phyloP scores from a whole-genome alignment of 1,284 basidiomycete genomes.

The Tremellales sp. region DNA sequence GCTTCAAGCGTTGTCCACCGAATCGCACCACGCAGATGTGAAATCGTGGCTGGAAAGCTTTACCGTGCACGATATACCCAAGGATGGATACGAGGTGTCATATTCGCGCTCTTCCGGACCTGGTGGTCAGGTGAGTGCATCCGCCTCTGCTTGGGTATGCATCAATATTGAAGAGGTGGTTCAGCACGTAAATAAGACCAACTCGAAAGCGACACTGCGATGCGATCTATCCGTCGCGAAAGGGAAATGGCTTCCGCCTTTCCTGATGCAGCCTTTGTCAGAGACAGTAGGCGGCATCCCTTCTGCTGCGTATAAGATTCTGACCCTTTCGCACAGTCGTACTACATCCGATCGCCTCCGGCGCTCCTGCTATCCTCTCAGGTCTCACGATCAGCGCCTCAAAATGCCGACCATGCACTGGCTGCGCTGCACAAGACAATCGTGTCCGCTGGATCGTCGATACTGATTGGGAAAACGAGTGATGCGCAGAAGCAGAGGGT shows the following conservation, averaged over 20 bases:
- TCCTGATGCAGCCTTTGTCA: conserved; percentile 31
- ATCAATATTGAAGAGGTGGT: neutral
- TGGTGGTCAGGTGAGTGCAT: conserved; percentile 42
- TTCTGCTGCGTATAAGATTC: neutral
- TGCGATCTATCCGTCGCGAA: conserved; percentile 25
- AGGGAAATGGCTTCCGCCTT: conserved; percentile 41
- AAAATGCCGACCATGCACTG: conserved; percentile 33
- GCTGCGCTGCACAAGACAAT: conserved; percentile 32
- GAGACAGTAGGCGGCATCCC: conserved; percentile 31
- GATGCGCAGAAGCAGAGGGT: conserved; percentile 35
- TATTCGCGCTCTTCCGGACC: conserved; percentile 44
- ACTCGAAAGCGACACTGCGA: conserved; percentile 44
- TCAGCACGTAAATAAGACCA: conserved; percentile 49
- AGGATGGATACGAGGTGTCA: conserved; percentile 29
- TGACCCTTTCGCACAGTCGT: conserved; percentile 21
- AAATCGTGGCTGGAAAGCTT: conserved; percentile 37
- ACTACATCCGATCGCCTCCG: conserved; percentile 38
- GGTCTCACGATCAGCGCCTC: conserved; percentile 30
- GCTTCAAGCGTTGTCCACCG: conserved; percentile 2
- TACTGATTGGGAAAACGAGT: conserved; percentile 38
- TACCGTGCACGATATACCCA: conserved; percentile 38
- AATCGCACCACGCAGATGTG: conserved; percentile 27
- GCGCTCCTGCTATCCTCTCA: conserved; percentile 40
- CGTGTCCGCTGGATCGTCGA: conserved; percentile 17
- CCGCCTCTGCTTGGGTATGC: neutral